These are phyloP conservation scores for Starmerella cellae DNA, from an alignment of 805 yeast genomes.

Conservation along the genomic window DNA sequence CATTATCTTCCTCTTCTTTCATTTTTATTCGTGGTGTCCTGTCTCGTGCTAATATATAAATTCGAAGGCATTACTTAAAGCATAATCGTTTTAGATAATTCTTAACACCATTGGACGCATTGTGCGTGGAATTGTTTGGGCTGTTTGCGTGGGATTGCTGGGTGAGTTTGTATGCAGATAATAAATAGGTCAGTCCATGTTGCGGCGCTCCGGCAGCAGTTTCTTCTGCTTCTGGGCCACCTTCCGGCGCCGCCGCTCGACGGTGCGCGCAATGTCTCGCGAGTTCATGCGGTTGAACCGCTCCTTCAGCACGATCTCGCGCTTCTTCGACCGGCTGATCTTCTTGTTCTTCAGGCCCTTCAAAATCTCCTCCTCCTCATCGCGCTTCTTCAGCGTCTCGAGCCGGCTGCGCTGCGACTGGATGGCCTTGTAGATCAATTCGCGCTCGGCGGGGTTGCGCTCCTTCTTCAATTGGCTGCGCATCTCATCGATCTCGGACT, in stretches of 20 bases:
- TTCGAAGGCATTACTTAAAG: too few species aligned
- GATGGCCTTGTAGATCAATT: conserved; percentile 25
- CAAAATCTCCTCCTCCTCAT: conserved; percentile 55
- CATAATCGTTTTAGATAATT: too few species aligned
- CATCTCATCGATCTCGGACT: conserved; percentile 54
- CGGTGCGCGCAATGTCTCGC: conserved; percentile 25
- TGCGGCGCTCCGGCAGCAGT: conserved; percentile 27
- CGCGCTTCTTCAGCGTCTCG: conserved; percentile 59
- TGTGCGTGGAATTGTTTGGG: too few species aligned
- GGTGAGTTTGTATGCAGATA: too few species aligned
- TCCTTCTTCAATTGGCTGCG: conserved; percentile 32
- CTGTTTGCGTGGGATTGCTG: too few species aligned
- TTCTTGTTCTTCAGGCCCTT: conserved; percentile 53
- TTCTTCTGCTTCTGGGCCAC: conserved; percentile 30
- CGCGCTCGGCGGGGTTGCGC: conserved; percentile 37
- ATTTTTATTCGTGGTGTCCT: too few species aligned
- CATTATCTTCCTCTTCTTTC: too few species aligned
- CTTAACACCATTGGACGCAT: too few species aligned
- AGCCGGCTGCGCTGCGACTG: conserved; percentile 30
- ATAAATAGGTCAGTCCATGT: conserved; percentile 9
- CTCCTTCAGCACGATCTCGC: conserved; percentile 28
- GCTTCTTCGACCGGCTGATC: conserved; percentile 25
- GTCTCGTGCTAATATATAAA: too few species aligned
- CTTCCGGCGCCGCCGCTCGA: conserved; percentile 29
- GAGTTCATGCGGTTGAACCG: conserved; percentile 28